Evolutionary conservation across 305 asterid genomes (phyloP), one percentile per base, ranked within the genome.

Genomic region (Fraxinus angustifolia): DNA sequence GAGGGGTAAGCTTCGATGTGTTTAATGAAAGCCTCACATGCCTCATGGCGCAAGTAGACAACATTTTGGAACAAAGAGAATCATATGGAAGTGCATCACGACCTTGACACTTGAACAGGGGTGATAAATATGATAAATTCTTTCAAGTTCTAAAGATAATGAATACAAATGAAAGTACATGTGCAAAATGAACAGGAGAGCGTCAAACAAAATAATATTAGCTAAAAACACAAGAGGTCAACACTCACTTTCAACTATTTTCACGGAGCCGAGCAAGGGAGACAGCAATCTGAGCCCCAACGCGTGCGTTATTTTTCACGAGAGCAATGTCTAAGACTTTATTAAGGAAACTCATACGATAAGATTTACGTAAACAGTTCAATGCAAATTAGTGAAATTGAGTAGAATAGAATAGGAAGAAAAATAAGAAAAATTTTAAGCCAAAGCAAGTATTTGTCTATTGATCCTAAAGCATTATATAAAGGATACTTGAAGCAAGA

Each of bases 401-500:
- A 6, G 21, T 26, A 34, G 8, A 40, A 23, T 23, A 48, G 21
- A 77, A 19, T 34, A 65, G 73, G 78, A 21, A 76, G 38, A 31
- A 71, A 74, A 56, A 31, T 28, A 38, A 38, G 10, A 38, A 38
- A 38, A 38, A 1, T 8, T 2, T 8, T 38, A 8, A 38, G 12
- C 2, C 45, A 3, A 2, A 38, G 11, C 3, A 38, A 8, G 12
- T 38, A 38, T 38, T 38, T 38, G 12, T 38, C 45, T 38, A 70
- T 28, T 26, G 81, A 76, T 42, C 31, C 16, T 36, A 60, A 75
- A 30, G 72, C 68, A 81, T 70, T 78, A 76, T 72, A 62, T 45
- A 84, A 84, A 87, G 98, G 87, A 95, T 93, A 95, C 97, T 96
- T 74, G 99, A 91, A 82, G 91, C 87, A 83, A 96, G 97, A 82